Evolutionary conservation across 208 protist genomes (phyloP).

Genomic region (Jaenimonas drosophilae): DNA sequence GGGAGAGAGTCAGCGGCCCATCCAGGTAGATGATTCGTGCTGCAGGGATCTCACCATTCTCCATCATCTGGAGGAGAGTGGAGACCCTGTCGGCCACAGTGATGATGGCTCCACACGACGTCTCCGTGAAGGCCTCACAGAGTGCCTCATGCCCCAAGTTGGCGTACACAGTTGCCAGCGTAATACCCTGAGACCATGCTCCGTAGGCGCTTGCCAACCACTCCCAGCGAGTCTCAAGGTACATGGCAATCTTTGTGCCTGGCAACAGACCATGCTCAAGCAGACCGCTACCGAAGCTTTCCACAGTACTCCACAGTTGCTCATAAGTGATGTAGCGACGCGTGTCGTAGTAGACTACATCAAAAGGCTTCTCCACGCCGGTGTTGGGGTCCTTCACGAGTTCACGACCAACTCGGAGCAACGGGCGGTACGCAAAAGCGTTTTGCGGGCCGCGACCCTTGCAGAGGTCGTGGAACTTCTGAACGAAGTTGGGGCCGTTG

Average conservation of each 20-base stretch:
- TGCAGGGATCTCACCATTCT: slow-evolving; percentile 2
- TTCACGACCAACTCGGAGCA: too few relatives aligned
- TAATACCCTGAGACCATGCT: slow-evolving; percentile 21
- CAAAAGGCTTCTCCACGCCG: too few relatives aligned
- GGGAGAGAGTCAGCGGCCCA: not conserved
- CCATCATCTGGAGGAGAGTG: slow-evolving; percentile 11
- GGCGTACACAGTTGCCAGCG: slow-evolving; percentile 18
- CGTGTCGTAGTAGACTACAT: slow-evolving; percentile 18
- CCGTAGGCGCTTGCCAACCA: slow-evolving; percentile 30
- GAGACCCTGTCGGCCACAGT: slow-evolving; percentile 13
- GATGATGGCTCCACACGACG: slow-evolving; percentile 10
- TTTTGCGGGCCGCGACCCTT: not conserved
- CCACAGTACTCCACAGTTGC: slow-evolving; percentile 14
- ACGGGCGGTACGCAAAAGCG: not conserved
- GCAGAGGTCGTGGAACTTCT: slow-evolving; percentile 12
- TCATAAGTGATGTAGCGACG: slow-evolving; percentile 11
- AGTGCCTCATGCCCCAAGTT: slow-evolving; percentile 21
- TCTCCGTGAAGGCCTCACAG: slow-evolving; percentile 13
- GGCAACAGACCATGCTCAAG: slow-evolving; percentile 12
- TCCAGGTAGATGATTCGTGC: slow-evolving; percentile 12
- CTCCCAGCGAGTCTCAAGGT: slow-evolving; percentile 33
- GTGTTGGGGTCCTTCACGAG: too few relatives aligned
- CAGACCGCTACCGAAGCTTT: slow-evolving; percentile 18
- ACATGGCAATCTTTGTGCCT: slow-evolving; percentile 18
- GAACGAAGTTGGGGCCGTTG: slow-evolving; percentile 6